phyloP scores from a whole-genome alignment of 2,329 filamentous ascomycete genomes.

The Chrysosporium keratinophilum region DNA sequence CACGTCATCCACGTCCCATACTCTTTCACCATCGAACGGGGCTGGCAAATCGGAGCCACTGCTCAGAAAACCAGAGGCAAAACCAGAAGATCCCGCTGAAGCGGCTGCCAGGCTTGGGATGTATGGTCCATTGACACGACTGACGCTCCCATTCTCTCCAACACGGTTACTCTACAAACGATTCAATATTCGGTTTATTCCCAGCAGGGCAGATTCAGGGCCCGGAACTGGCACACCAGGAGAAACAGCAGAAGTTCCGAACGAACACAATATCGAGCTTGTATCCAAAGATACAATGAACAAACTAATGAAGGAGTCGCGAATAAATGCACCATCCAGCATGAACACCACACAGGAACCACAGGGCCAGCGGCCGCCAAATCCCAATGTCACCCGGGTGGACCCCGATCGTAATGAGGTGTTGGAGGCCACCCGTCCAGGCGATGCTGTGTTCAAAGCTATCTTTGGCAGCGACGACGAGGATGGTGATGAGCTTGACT shows the following conservation, averaged over 20 bases:
- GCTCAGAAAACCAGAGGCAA: conserved; percentile 43
- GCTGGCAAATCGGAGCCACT: conserved; percentile 28
- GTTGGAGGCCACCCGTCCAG: conserved; percentile 61
- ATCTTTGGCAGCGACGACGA: conserved; percentile 85
- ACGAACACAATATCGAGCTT: conserved; percentile 36
- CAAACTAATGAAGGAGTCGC: conserved; percentile 42
- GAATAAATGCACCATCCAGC: not conserved
- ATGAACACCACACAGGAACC: not conserved
- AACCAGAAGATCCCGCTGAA: conserved; percentile 65
- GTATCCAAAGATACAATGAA: conserved; percentile 48
- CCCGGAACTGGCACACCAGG: conserved; percentile 23
- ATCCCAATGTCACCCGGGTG: conserved; percentile 34
- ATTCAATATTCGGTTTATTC: conserved; percentile 74
- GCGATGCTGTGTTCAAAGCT: conserved; percentile 76
- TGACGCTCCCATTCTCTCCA: conserved; percentile 61
- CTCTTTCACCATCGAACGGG: conserved; percentile 33
- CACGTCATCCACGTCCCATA: conserved; percentile 50
- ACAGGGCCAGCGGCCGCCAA: conserved; percentile 17
- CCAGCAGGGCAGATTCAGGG: conserved; percentile 42
- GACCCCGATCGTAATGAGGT: conserved; percentile 70
- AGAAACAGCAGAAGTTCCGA: conserved; percentile 21
- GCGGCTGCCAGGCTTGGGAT: conserved; percentile 82
- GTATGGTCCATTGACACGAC: conserved; percentile 82
- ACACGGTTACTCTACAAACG: conserved; percentile 82
- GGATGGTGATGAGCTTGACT: conserved; percentile 39